Evolutionary conservation across 371 early-diverging fungal species (phyloP).

Genomic region (Rhizopus delemar): DNA sequence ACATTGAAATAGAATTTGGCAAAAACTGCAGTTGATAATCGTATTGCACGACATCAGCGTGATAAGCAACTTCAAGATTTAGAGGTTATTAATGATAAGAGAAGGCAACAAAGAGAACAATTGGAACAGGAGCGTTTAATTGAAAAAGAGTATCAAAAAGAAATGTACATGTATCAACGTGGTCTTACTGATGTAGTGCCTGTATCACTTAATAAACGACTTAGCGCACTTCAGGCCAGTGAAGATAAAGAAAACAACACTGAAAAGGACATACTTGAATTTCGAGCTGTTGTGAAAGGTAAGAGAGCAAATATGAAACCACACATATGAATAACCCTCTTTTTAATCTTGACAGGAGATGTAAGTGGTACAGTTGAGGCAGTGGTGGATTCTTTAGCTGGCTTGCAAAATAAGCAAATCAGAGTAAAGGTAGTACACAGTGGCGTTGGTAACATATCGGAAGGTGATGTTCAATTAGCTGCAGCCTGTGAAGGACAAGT

Average conservation of each 20-base stretch:
- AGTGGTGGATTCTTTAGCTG: conserved; percentile 72
- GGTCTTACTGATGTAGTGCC: conserved; percentile 63
- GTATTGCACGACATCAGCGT: conserved; percentile 62
- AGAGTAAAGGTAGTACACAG: conserved; percentile 70
- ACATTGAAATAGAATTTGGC: conserved; percentile 64
- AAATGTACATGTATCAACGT: conserved; percentile 70
- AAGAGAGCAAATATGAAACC: conserved; percentile 8
- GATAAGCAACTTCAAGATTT: conserved; percentile 66
- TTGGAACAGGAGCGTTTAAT: conserved; percentile 66
- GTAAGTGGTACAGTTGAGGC: conserved; percentile 96
- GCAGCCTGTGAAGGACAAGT: conserved; percentile 69
- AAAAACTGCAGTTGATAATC: conserved; percentile 74
- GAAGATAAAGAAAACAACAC: conserved; percentile 24
- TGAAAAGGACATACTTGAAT: conserved; percentile 52
- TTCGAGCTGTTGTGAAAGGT: conserved; percentile 62
- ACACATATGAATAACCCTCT: conserved; percentile 3
- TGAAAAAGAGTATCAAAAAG: conserved; percentile 59
- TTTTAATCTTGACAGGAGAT: conserved; percentile 66
- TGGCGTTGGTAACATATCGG: conserved; percentile 85
- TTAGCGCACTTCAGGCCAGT: conserved; percentile 37
- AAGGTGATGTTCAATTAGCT: conserved; percentile 78
- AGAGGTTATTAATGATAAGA: conserved; percentile 78
- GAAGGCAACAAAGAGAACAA: conserved; percentile 59
- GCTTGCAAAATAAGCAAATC: conserved; percentile 80
- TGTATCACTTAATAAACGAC: conserved; percentile 48